phyloP scores from a whole-genome alignment of 192 early-diverging fungal species.

The Bifiguratus adelaidae region DNA sequence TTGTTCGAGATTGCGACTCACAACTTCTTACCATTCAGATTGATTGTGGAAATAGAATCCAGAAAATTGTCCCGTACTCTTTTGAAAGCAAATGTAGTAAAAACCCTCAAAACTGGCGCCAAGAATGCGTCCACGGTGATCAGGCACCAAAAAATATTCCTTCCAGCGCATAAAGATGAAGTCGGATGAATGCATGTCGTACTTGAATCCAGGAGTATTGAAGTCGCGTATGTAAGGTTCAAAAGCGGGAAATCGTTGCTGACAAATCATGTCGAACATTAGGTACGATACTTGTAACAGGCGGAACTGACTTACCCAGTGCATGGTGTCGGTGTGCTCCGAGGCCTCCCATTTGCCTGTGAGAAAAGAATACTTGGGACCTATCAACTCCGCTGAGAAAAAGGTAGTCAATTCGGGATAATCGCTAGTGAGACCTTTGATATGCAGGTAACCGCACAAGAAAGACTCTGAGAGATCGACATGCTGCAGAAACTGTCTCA shows the following conservation, averaged over 20 bases:
- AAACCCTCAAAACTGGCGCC: constrained; percentile 89
- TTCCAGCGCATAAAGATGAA: constrained; percentile 91
- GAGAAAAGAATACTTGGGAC: constrained; percentile 60
- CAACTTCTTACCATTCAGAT: constrained; percentile 46
- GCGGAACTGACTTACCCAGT: constrained; percentile 50
- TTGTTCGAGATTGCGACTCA: no score
- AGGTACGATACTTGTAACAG: background rate
- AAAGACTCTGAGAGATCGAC: constrained; percentile 62
- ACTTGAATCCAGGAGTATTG: constrained; percentile 28
- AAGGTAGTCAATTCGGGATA: constrained; percentile 77
- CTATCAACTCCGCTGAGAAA: constrained; percentile 86
- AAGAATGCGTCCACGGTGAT: constrained; percentile 61
- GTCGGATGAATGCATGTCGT: constrained; percentile 34
- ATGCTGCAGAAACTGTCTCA: constrained; percentile 18
- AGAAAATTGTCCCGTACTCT: constrained; percentile 41
- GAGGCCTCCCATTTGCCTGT: constrained; percentile 81
- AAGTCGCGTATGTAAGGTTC: constrained; percentile 26
- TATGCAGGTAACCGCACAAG: constrained; percentile 74
- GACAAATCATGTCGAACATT: constrained; percentile 5
- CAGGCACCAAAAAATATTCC: constrained; percentile 85
- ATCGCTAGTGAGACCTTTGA: constrained; percentile 67
- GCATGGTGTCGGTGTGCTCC: constrained; percentile 57
- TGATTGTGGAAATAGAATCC: constrained; percentile 46
- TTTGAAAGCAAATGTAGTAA: constrained; percentile 74
- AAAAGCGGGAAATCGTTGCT: constrained; percentile 40